Evolutionary conservation across 257 asterid species (phyloP).

Genomic region (Salvia hispanica): DNA sequence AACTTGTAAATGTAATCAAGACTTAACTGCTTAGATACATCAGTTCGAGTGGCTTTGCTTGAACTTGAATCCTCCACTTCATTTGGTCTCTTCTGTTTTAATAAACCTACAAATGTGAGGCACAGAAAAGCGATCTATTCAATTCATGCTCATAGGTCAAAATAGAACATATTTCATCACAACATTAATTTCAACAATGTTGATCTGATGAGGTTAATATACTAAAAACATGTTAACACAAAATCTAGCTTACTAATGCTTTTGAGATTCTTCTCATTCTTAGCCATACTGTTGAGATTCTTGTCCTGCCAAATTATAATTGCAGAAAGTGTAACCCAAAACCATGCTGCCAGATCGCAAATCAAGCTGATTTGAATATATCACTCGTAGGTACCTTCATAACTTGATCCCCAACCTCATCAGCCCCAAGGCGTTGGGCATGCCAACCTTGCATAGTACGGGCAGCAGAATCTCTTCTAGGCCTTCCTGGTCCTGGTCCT

Average conservation of each 20-base stretch:
- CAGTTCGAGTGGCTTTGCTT: constrained; percentile 71
- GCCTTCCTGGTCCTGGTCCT: constrained; percentile 79
- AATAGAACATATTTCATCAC: constrained; percentile 8
- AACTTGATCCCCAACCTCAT: constrained; percentile 64
- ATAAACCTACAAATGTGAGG: constrained; percentile 59
- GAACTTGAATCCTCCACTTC: constrained; percentile 75
- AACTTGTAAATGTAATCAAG: constrained; percentile 21
- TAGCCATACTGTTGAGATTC: too few species aligned
- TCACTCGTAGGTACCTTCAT: constrained; percentile 46
- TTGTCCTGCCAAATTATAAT: constrained; percentile 61
- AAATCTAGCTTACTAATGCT: constrained; percentile 65
- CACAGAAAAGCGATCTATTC: constrained; percentile 25
- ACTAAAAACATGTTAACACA: constrained; percentile 7
- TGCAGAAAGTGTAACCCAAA: constrained; percentile 20
- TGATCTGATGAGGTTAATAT: constrained; percentile 4
- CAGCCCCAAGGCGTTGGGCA: constrained; percentile 63
- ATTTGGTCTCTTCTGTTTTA: constrained; percentile 85
- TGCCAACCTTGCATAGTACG: constrained; percentile 99
- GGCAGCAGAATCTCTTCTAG: constrained; percentile 87
- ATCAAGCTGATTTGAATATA: constrained; percentile 7
- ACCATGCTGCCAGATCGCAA: constrained; percentile 7
- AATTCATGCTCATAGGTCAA: background rate
- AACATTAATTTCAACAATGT: constrained; percentile 17
- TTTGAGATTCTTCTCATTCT: too few species aligned
- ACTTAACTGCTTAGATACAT: constrained; percentile 80